Evolutionary conservation across 139 green algal species (phyloP), one percentile per base, ranked within the genome.

Genomic region (Medakamo hakoo): DNA sequence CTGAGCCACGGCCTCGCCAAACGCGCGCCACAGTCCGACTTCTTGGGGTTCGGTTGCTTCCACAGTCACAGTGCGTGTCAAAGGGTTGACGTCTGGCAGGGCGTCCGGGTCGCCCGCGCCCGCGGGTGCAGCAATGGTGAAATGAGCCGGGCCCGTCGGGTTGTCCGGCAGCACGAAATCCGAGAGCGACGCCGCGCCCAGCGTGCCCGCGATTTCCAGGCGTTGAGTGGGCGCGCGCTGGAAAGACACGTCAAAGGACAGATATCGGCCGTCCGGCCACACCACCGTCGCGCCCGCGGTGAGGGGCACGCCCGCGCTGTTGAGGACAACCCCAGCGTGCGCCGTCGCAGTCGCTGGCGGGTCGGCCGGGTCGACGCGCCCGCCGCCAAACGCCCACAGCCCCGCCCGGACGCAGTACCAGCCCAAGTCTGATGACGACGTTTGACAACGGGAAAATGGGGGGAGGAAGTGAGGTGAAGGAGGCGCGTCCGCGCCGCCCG

Each of bases 131-230:
- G n/a, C n/a, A n/a, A n/a, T n/a, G n/a, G n/a, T n/a, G n/a, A n/a
- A n/a, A n/a, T n/a, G n/a, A n/a, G n/a, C n/a, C n/a, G n/a, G n/a
- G n/a, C n/a, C n/a, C n/a, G n/a, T n/a, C n/a, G n/a, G n/a, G n/a
- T n/a, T n/a, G 21, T 32, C 22, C 0, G 73, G 73, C 16, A 78
- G 66, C 28, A 76, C 69, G 64, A 78, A 78, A 48, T 75, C 73
- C 49, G 70, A 26, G 4, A 73, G 40, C 3, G 27, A 57, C 30
- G 76, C 21, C 14, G 57, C 68, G 29, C 73, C 73, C 30, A 49
- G 24, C 4, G 64, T 73, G 28, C 73, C 73, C 20, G 26, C 61
- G 26, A 77, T 55, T 27, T 72, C 58, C 52, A 78, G 31, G 14
- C 63, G 32, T 24, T 75, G 68, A 3, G 60, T 71, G 3, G 68